Evolutionary conservation across 192 early-diverging fungal genomes (phyloP), one percentile per base, ranked within the genome.

Genomic region (Rhizophlyctis rosea): DNA sequence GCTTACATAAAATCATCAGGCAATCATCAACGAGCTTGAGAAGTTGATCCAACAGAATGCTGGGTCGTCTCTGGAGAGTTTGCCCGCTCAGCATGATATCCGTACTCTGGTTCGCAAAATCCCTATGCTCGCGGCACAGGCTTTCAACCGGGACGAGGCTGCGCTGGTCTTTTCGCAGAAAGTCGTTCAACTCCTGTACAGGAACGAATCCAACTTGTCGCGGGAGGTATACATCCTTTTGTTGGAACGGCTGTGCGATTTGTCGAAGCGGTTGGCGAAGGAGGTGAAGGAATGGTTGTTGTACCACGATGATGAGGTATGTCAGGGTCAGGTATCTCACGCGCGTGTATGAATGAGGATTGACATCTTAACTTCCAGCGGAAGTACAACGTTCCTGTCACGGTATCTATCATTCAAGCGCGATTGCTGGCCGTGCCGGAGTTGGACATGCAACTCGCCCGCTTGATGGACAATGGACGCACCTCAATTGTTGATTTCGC

Each of bases 271-370:
- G 32, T 87, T 92, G 5, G 82, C 79, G 16, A 87, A 88, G 55
- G 93, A 98, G 68, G 89, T 98, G 28, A 88, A 83, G 11, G 83
- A 84, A 32, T 99, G 97, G 97, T 71, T 99, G 21, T 80, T 94
- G 25, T 95, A 91, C 75, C 86, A 90, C 2, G 92, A 95, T 57
- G 97, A 99, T 65, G 96, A 96, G 57, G 72, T 74, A 32, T 5
- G 62, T 32, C 3, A 18, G 49, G 9, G 48, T 47, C 34, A n/a
- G n/a, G n/a, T n/a, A 44, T 44, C 18, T 18, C n/a, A n/a, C n/a
- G n/a, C n/a, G n/a, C n/a, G n/a, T n/a, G n/a, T n/a, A n/a, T n/a
- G n/a, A n/a, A n/a, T n/a, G n/a, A n/a, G n/a, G n/a, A n/a, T n/a
- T n/a, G n/a, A n/a, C n/a, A n/a, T n/a, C n/a, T n/a, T n/a, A n/a